Base-by-base conservation (phyloP, 106 monocot species). In the Apostasia shenzhenica region DNA sequence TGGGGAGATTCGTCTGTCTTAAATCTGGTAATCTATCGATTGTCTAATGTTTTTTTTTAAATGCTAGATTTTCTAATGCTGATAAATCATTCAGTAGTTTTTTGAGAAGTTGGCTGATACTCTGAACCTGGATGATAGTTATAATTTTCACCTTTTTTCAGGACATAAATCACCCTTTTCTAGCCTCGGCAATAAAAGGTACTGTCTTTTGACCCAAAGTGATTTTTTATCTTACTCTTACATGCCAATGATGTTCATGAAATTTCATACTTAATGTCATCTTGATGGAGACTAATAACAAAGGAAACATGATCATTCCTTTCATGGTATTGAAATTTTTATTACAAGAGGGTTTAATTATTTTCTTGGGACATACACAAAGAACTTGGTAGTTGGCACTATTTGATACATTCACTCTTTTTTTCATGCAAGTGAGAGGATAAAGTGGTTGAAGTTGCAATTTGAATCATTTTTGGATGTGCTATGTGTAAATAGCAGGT, bases 161-260 rank as follows among this genome's bases (percentile, higher is more conserved):
- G 93, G 81, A 93, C 60, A 46, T 93, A 53, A 59, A 73, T 13
- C 75, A 89, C 71, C 79, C 93, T 48, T 66, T 84, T 76, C 81
- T 93, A 41, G 75, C 59, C 44, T 89, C 84, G 54, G 83, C 89
- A 12, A 78, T 93, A 50, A 26, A 81, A 89, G 92, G 92, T 93
- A 54, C 7, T 55, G 11, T 8, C 11, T 66, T 52, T 58, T 58
- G 11, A 2, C 12, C 56, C 37, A 54, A 52, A 41, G 5, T 13
- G 3, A 42, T 52, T 73, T 39, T 39, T n/a, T 53, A 49, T 61
- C 39, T 13, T 72, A 43, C 0, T 62, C 7, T 67, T 45, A 8
- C 10, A 51, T 51, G 3, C 49, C 5, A 8, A 13, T 3, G 40
- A 1, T 14, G 5, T 55, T 26, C 42, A 39, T 65, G 14, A 4